These are phyloP conservation scores for Trichoderma pleuroti DNA, from an alignment of 2,329 filamentous ascomycete species.

Conservation along the genomic window DNA sequence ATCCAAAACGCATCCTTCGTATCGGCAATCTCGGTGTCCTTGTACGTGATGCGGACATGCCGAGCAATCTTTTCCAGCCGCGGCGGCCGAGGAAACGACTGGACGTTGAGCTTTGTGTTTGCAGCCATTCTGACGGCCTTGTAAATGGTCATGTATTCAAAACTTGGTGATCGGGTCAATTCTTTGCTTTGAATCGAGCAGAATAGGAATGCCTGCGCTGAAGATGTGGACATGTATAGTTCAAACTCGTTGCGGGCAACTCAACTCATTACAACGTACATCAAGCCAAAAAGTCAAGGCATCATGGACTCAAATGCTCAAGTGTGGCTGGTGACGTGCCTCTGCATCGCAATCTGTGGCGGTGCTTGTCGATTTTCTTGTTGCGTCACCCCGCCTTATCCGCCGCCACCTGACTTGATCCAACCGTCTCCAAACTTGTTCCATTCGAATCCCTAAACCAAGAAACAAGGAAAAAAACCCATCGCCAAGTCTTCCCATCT, in stretches of 20 bases:
- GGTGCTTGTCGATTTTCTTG: conserved; percentile 10
- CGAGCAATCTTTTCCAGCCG: conserved; percentile 50
- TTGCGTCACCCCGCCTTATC: conserved; percentile 21
- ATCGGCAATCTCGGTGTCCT: conserved; percentile 53
- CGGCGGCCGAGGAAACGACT: conserved; percentile 57
- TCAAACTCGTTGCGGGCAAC: neutral
- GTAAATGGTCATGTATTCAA: neutral
- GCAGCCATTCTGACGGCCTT: conserved; percentile 32
- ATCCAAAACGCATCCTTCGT: conserved; percentile 59
- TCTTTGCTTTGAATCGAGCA: too few relatives aligned
- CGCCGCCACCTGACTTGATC: conserved; percentile 8
- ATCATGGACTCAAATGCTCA: neutral
- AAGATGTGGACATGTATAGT: neutral
- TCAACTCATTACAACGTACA: too few relatives aligned
- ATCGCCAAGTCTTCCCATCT: neutral
- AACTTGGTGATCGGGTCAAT: neutral
- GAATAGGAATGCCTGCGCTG: too few relatives aligned
- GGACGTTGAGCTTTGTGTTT: conserved; percentile 49
- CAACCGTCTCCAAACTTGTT: neutral
- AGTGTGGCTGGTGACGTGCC: conserved; percentile 12
- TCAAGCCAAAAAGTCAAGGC: neutral
- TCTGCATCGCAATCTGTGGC: conserved; percentile 3
- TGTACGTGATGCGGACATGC: conserved; percentile 56
- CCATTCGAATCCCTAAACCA: neutral
- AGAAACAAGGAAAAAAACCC: neutral